These are phyloP conservation scores for Gaultheria prostrata DNA, from an alignment of 148 eudicot genomes.

Conservation along the genomic window DNA sequence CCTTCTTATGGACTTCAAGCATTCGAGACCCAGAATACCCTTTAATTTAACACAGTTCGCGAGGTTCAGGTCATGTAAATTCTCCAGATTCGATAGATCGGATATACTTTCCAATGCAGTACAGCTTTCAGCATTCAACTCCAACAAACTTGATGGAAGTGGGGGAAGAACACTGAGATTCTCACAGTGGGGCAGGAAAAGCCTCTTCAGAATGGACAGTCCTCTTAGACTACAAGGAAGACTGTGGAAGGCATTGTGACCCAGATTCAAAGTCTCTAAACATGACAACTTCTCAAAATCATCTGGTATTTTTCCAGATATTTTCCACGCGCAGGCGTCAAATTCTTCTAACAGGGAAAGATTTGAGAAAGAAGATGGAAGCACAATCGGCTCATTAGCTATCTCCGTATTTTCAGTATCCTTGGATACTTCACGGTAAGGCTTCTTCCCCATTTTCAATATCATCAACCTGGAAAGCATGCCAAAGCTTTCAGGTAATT, in stretches of 20 bases:
- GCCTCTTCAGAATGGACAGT: constrained; percentile 37
- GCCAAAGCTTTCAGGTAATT: constrained; percentile 54
- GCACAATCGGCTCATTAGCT: constrained; percentile 12
- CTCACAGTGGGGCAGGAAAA: constrained; percentile 42
- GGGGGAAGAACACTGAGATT: constrained; percentile 44
- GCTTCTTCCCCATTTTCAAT: constrained; percentile 44
- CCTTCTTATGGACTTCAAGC: constrained; percentile 49
- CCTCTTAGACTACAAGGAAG: constrained; percentile 51
- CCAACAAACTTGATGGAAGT: constrained; percentile 52
- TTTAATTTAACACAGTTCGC: constrained; percentile 46
- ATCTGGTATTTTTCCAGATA: constrained; percentile 41
- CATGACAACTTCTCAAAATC: constrained; percentile 42
- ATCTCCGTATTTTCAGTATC: constrained; percentile 12
- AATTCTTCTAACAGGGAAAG: constrained; percentile 44
- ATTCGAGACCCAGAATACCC: constrained; percentile 55
- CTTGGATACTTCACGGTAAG: constrained; percentile 3
- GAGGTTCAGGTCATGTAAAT: constrained; percentile 45
- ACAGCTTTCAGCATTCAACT: constrained; percentile 55
- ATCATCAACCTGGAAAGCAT: constrained; percentile 38
- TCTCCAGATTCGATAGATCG: constrained; percentile 46
- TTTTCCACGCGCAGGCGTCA: constrained; percentile 46
- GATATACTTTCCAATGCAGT: constrained; percentile 33
- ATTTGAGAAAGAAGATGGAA: constrained; percentile 47
- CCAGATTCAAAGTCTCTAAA: constrained; percentile 42
- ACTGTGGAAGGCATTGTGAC: constrained; percentile 46